Conservation (phyloP, 441 rosid species). For the Kokia cookei region DNA sequence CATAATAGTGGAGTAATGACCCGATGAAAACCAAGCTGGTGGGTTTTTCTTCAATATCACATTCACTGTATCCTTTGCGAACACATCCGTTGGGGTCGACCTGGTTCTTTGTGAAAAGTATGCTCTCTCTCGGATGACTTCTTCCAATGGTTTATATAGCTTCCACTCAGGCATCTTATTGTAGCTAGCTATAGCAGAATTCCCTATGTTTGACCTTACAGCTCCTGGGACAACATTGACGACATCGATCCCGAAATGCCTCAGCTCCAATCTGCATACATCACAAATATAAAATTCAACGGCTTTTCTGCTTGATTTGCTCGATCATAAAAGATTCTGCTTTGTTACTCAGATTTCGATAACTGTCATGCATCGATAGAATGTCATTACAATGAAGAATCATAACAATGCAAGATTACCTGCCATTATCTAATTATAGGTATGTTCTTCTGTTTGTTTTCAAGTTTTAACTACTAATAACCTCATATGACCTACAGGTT, state of each 20-base stretch:
- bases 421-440: neutral
- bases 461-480: neutral
- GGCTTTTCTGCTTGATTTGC: neutral
- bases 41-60: constrained; percentile 55
- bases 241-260: constrained; percentile 73
- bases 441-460: neutral
- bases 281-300: neutral
- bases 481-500: neutral
- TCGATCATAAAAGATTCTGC: neutral
- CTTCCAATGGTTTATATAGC: constrained; percentile 63
- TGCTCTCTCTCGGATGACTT: constrained; percentile 54
- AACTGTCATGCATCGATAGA: neutral
- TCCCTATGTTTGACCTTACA: constrained; percentile 66
- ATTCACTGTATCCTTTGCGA: constrained; percentile 63
- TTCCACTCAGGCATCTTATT: constrained; percentile 69
- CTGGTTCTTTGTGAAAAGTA: constrained; percentile 44
- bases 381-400: neutral
- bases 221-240: constrained; percentile 79
- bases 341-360: neutral
- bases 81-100: constrained; percentile 63
- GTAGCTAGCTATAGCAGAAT: constrained; percentile 48
- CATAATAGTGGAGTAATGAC: neutral
- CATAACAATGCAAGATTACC: neutral
- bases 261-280: constrained; percentile 66
- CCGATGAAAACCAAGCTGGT: constrained; percentile 23